Evolutionary conservation across 2,329 filamentous ascomycete species (phyloP), one percentile per base, ranked within the genome.

Genomic region (Xylaria sp.): DNA sequence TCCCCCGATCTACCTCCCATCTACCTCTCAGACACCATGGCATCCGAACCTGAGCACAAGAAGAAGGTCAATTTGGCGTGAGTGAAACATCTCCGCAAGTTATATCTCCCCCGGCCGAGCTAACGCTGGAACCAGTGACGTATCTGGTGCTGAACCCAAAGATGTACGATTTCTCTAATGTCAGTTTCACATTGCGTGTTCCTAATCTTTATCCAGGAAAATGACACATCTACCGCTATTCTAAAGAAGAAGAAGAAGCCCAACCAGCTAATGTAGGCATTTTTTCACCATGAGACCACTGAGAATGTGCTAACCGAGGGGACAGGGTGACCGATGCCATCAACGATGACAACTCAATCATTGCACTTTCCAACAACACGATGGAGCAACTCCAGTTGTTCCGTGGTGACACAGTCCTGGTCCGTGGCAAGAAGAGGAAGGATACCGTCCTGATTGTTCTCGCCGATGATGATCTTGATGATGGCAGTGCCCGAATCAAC

Each of bases 171-270:
- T 18, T 9, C 6, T 82, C 73, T 67, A 50, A 71, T 58, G 61
- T 34, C 41, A 60, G 64, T 63, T 63, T 66, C 65, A 15, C 23
- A 48, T 56, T 53, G 69, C 72, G 67, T 48, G 36, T 74, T 69
- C 73, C 72, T 75, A 66, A 73, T 65, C 48, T 55, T 68, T 36
- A 48, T 34, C 67, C 77, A 97, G 90, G 90, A 93, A 77, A 93
- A 97, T 81, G 96, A 97, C 80, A 93, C 91, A 70, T 90, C 96
- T 61, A 99, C 96, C 53, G 96, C 96, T 75, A 99, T 99, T 77
- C 89, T 99, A 78, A 98, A 97, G 87, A 98, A 98, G 89, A 99
- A 99, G 92, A 99, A 99, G 94, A 99, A 99, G 93, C 94, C 94
- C 77, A 99, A 99, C 84, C 97, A 95, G 79, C 84, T 99, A 81